Percentiles rank a stretch among this genome's conserved stretches.
Conservation (phyloP, 208 protist species). For the Leishmania martiniquensis region DNA sequence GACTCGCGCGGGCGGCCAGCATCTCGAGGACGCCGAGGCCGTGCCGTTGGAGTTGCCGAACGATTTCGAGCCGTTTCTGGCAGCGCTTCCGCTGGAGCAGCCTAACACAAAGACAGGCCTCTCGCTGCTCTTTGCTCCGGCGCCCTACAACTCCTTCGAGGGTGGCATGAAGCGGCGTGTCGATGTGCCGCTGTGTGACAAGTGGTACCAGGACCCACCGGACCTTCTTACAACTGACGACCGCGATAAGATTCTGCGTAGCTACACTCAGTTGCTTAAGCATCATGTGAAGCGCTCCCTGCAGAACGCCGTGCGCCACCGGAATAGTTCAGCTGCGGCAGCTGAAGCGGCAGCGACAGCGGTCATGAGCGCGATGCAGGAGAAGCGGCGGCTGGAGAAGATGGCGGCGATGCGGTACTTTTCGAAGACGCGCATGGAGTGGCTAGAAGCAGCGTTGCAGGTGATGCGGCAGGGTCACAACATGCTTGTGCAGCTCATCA, state of each 20-base stretch:
- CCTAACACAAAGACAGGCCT: conserved; percentile 95
- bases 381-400: conserved; percentile 88
- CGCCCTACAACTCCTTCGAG: conserved; percentile 97
- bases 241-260: conserved; percentile 96
- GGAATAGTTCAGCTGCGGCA: conserved; percentile 10
- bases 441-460: conserved; percentile 99
- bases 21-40: conserved; percentile 34
- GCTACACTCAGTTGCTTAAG: conserved; percentile 99
- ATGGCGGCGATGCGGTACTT: conserved; percentile 99
- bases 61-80: conserved; percentile 85
- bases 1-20: conserved; percentile 18
- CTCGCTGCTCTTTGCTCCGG: conserved; percentile 97
- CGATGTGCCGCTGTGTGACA: conserved; percentile 99
- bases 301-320: conserved; percentile 75
- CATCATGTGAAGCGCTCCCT: conserved; percentile 99
- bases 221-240: conserved; percentile 58
- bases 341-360: conserved; percentile 8
- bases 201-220: conserved; percentile 98
- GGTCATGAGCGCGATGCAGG: conserved; percentile 22
- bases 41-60: conserved; percentile 45
- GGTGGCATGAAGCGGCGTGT: conserved; percentile 95
- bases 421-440: conserved; percentile 99
- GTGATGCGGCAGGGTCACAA: conserved; percentile 99
- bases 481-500: conserved; percentile 99
- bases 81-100: conserved; percentile 92